These are phyloP conservation scores for Cordyceps cicadae DNA, from an alignment of 2,329 filamentous ascomycete species.

Conservation along the genomic window DNA sequence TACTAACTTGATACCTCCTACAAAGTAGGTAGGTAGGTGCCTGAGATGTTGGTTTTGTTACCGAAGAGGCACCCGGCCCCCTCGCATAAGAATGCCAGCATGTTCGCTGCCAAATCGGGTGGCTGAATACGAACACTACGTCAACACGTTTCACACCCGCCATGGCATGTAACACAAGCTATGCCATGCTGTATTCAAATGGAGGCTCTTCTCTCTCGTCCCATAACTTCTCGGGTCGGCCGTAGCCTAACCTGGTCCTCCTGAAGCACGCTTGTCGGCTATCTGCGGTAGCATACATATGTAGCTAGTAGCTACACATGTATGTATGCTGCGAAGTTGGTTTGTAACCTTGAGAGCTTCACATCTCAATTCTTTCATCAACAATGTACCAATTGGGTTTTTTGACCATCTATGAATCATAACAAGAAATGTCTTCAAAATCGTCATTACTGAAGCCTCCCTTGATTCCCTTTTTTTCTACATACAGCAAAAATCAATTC, in stretches of 20 bases:
- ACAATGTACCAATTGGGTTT: neutral
- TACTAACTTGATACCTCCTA: too few relatives aligned
- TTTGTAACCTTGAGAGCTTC: neutral
- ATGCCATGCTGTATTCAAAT: neutral
- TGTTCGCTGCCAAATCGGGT: neutral
- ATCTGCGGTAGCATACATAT: neutral
- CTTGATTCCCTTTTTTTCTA: conserved; percentile 23
- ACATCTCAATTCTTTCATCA: neutral
- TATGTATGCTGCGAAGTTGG: neutral
- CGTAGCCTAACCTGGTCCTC: too few relatives aligned
- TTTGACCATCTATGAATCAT: conserved; percentile 7
- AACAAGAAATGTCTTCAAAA: conserved; percentile 10
- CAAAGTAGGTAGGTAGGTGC: too few relatives aligned
- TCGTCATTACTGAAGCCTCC: conserved; percentile 27
- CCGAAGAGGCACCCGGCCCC: too few relatives aligned
- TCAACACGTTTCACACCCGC: neutral
- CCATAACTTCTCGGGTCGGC: neutral
- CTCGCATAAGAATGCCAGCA: neutral
- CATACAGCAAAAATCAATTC: conserved; percentile 22
- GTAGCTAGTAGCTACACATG: too few relatives aligned
- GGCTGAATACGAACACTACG: neutral
- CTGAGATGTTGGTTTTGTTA: too few relatives aligned
- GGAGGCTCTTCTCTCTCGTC: neutral
- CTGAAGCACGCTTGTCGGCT: neutral
- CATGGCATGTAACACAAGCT: neutral